Percentiles rank a stretch among this genome's conserved stretches.
phyloP scores from a whole-genome alignment of 1,284 basidiomycete genomes.

The Ustilago esculenta region DNA sequence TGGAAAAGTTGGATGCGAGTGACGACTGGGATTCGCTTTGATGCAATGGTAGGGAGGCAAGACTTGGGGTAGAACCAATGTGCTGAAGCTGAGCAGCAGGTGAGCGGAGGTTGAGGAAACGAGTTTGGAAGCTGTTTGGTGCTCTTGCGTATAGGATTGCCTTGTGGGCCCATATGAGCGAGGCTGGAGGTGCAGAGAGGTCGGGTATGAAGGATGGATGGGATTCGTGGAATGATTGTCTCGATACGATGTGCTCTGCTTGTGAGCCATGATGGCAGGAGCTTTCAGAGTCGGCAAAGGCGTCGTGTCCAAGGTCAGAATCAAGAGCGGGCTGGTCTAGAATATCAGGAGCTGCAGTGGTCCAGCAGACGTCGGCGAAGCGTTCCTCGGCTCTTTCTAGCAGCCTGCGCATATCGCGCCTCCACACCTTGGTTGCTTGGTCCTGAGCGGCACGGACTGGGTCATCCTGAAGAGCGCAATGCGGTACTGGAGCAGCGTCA shows the following conservation, averaged over 20 bases:
- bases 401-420: constrained; percentile 45
- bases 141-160: constrained; percentile 94
- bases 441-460: constrained; percentile 39
- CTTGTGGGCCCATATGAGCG: constrained; percentile 84
- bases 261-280: neutral
- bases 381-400: constrained; percentile 46
- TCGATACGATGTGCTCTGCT: neutral
- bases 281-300: neutral
- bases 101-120: constrained; percentile 76
- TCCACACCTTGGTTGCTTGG: constrained; percentile 49
- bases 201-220: constrained; percentile 6
- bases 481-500: neutral
- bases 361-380: constrained; percentile 61
- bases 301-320: constrained; percentile 9
- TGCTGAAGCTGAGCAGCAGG: constrained; percentile 55
- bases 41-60: constrained; percentile 48
- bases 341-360: constrained; percentile 9
- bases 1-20: constrained; percentile 9
- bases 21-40: constrained; percentile 31
- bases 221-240: constrained; percentile 6
- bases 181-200: neutral
- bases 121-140: constrained; percentile 57
- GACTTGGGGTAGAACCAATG: constrained; percentile 42
- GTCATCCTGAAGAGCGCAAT: constrained; percentile 8
- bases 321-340: constrained; percentile 17